These are phyloP conservation scores for Nepenthes alata DNA, from an alignment of 179 eudicot species.

Conservation along the genomic window DNA sequence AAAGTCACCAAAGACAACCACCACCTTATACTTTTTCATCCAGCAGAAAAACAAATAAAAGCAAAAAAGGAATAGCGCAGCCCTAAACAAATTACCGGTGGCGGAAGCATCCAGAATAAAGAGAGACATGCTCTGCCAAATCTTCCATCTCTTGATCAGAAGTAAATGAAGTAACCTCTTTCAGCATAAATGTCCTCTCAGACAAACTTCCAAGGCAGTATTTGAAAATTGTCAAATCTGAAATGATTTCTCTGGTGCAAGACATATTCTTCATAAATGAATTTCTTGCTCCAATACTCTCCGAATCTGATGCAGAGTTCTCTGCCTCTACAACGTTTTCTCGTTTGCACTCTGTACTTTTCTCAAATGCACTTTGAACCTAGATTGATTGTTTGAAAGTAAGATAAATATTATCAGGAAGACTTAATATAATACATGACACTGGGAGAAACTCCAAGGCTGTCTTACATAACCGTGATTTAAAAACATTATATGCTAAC, in stretches of 20 bases:
- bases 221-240: constrained; percentile 65
- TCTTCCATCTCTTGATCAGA: constrained; percentile 38
- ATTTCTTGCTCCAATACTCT: constrained; percentile 43
- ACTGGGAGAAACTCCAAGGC: too few species aligned
- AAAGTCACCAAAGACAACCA: too few species aligned
- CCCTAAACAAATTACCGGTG: constrained; percentile 46
- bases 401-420: neutral
- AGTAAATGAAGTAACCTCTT: constrained; percentile 45
- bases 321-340: constrained; percentile 34
- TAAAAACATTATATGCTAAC: too few species aligned
- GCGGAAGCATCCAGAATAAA: constrained; percentile 71
- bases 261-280: constrained; percentile 27
- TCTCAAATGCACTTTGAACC: constrained; percentile 26
- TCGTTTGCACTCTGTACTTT: constrained; percentile 28
- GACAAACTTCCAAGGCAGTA: constrained; percentile 76
- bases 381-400: constrained; percentile 1
- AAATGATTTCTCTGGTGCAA: constrained; percentile 25
- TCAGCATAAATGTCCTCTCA: constrained; percentile 61
- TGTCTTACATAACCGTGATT: too few species aligned
- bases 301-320: constrained; percentile 51
- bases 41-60: too few species aligned
- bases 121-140: constrained; percentile 64
- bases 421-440: too few species aligned
- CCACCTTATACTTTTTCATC: too few species aligned
- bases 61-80: too few species aligned